A percentile compares a stretch with the other conserved stretches of the same genome.
Conservation (phyloP, 176 grass and related monocot genomes). For the Ensete glaucum region DNA sequence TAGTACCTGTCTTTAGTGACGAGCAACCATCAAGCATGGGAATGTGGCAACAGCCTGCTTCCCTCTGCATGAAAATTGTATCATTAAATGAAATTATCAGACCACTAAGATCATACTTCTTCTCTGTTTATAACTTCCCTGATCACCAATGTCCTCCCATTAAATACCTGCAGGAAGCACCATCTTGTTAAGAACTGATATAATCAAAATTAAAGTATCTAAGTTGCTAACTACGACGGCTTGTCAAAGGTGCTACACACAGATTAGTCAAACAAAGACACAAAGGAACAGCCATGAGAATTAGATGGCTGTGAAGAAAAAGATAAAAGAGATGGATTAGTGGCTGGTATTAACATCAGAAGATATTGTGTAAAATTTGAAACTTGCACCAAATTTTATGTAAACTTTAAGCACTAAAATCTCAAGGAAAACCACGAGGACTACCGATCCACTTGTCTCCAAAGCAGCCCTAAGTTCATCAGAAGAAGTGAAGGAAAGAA, state of each 20-base stretch:
- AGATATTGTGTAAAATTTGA: neutral
- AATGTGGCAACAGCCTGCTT: neutral
- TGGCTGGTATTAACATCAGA: neutral
- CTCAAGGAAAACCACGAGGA: neutral
- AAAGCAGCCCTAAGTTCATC: slow-evolving; percentile 42
- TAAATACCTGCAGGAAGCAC: slow-evolving; percentile 39
- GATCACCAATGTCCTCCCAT: slow-evolving; percentile 46
- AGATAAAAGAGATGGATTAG: neutral
- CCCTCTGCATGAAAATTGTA: neutral
- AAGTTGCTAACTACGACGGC: neutral
- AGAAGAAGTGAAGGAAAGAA: slow-evolving; percentile 53
- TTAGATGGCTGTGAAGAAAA: neutral
- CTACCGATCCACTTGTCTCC: slow-evolving; percentile 45
- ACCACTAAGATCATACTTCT: neutral
- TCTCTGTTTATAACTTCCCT: slow-evolving; percentile 27
- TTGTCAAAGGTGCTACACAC: neutral
- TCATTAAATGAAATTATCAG: neutral
- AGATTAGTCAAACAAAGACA: slow-evolving; percentile 1
- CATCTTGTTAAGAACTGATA: slow-evolving; percentile 6
- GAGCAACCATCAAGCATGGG: neutral
- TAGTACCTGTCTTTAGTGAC: neutral
- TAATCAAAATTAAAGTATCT: neutral
- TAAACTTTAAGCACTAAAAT: neutral
- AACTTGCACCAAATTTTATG: slow-evolving; percentile 3
- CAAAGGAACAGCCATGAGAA: neutral